These are phyloP conservation scores for Brettanomyces naardenensis DNA, from an alignment of 805 yeast species.

Conservation along the genomic window DNA sequence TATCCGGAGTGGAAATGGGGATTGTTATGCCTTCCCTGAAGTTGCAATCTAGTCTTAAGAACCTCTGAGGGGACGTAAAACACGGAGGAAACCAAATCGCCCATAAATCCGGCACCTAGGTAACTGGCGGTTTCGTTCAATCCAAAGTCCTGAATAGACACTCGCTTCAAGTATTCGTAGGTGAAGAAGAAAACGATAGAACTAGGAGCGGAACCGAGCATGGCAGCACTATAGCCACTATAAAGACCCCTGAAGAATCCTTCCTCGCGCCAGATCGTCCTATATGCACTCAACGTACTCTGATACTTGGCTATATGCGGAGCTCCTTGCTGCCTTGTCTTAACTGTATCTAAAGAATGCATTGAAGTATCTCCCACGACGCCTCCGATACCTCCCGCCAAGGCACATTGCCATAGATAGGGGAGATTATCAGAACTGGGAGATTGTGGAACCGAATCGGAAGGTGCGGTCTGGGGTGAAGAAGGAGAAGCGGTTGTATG, in stretches of 20 bases:
- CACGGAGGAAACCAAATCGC: constrained; percentile 82
- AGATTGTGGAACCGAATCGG: no score
- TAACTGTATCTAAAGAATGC: constrained; percentile 96
- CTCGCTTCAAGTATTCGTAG: constrained; percentile 75
- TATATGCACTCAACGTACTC: constrained; percentile 69
- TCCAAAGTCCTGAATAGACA: constrained; percentile 51
- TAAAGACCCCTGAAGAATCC: constrained; percentile 81
- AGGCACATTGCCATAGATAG: constrained; percentile 50
- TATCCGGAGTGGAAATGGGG: constrained; percentile 75
- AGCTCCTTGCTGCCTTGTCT: constrained; percentile 97
- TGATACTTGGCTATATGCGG: constrained; percentile 58
- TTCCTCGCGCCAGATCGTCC: constrained; percentile 72
- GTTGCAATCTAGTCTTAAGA: constrained; percentile 82
- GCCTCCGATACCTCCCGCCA: constrained; percentile 96
- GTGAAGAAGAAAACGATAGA: constrained; percentile 92
- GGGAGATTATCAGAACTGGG: constrained; percentile 14
- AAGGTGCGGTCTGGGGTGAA: neutral
- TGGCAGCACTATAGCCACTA: constrained; percentile 88
- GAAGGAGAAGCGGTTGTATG: neutral
- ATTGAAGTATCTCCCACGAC: constrained; percentile 84
- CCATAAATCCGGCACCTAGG: constrained; percentile 82
- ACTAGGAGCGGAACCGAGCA: constrained; percentile 88
- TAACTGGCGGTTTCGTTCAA: constrained; percentile 76
- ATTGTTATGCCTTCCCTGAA: constrained; percentile 85
- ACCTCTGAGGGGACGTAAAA: constrained; percentile 96